Evolutionary conservation across 768 basidiomycete species (phyloP), one percentile per base, ranked within the genome.

Genomic region (Mycena latifolia): DNA sequence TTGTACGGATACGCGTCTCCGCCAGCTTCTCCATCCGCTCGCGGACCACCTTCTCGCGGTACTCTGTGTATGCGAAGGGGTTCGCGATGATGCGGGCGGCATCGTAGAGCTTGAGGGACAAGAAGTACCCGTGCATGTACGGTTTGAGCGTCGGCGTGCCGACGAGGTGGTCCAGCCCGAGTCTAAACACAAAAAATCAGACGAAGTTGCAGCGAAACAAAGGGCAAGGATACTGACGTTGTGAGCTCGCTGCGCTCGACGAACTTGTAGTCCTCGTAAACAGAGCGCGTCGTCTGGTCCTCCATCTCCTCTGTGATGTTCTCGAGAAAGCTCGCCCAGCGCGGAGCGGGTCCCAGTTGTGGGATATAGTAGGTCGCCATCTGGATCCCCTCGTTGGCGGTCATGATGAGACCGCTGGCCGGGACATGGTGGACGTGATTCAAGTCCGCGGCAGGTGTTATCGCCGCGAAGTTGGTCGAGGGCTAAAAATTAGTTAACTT

Each of bases 41-140:
- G 55, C 87, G 87, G 57, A 98, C 86, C 74, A 95, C 80, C 73
- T 90, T 91, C 77, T 97, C 95, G 68, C 95, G 92, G 77, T 98
- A 91, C 74, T 99, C 98, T 43, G 90, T 90, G 77, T 99, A 98
- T 12, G 92, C 95, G 76, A 95, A 96, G 2, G 98, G 98, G 81
- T 99, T 98, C 61, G 95, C 92, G 70, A 99, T 96, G 69, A 97
- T 87, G 33, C 96, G 91, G 2, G 98, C 98, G 55, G 96, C 92
- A 72, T 96, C 94, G 81, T 99, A 99, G 7, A 99, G 88, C 73
- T 95, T 94, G 79, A 99, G 89, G 6, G 96, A 94, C 67, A 98
- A 79, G 82, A 99, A 99, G 88, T 96, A 99, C 46, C 98, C 98
- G 78, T 99, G 98, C 97, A 99, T 98, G 80, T 99, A 99, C 5